A percentile compares a stretch with the other conserved stretches of the same genome.
Evolutionary conservation across 2,329 filamentous ascomycete genomes (phyloP).

Genomic region (Fusarium nelsonii): DNA sequence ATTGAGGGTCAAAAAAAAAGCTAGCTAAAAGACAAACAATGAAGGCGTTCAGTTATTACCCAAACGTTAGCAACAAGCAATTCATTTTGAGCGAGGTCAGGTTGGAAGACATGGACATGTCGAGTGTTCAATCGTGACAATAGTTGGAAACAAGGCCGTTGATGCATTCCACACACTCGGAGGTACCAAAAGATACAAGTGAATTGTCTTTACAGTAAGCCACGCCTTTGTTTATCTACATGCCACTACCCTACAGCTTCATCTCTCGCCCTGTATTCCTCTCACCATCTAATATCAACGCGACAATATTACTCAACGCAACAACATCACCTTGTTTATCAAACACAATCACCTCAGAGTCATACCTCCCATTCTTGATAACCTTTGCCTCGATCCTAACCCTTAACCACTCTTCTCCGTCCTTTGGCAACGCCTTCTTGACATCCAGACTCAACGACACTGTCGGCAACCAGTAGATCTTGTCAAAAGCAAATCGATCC

Average conservation of each 20-base stretch:
- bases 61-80: too few relatives aligned
- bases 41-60: too few relatives aligned
- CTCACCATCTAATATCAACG: slow-evolving; percentile 47
- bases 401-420: slow-evolving; percentile 80
- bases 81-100: too few relatives aligned
- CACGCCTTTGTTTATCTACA: too few relatives aligned
- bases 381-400: slow-evolving; percentile 73
- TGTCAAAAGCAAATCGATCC: slow-evolving; percentile 44
- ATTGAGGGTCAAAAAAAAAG: too few relatives aligned
- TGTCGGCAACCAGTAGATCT: slow-evolving; percentile 79
- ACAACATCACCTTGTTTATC: slow-evolving; percentile 58
- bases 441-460: slow-evolving; percentile 80
- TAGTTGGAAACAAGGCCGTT: too few relatives aligned
- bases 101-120: too few relatives aligned
- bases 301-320: slow-evolving; percentile 50
- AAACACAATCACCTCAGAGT: slow-evolving; percentile 77
- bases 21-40: too few relatives aligned
- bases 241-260: slow-evolving; percentile 53
- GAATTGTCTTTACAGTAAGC: neutral
- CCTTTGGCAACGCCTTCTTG: slow-evolving; percentile 76
- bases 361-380: slow-evolving; percentile 78
- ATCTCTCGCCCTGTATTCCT: slow-evolving; percentile 38
- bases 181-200: too few relatives aligned
- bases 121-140: too few relatives aligned
- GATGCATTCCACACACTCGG: too few relatives aligned